A percentile compares a stretch with the other conserved stretches of the same genome.
Evolutionary conservation across 257 asterid genomes (phyloP).

Genomic region (Solanum chiquidenum): DNA sequence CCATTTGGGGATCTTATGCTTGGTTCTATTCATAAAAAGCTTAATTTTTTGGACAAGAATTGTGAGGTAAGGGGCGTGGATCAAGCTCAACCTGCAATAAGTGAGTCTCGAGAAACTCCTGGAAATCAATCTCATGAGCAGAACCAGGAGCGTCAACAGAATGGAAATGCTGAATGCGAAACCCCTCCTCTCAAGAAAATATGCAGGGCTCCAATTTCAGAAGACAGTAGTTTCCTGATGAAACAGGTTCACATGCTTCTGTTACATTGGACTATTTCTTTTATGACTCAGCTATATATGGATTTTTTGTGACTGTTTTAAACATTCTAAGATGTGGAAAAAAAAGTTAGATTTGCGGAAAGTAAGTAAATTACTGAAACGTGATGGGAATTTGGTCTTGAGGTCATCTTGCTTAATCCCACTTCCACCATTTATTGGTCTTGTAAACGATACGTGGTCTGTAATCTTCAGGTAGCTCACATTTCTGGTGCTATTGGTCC

Average conservation of each 20-base stretch:
- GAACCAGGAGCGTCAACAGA: conserved; percentile 27
- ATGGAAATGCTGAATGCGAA: conserved; percentile 32
- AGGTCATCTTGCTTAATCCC: not conserved
- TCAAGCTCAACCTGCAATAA: conserved; percentile 19
- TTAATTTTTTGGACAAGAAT: conserved; percentile 28
- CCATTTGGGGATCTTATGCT: conserved; percentile 88
- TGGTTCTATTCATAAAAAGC: conserved; percentile 38
- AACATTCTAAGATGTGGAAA: not conserved
- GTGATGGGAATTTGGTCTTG: not conserved
- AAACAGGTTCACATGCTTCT: conserved; percentile 44
- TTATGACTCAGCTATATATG: not conserved
- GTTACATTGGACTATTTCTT: not conserved
- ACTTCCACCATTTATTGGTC: not conserved
- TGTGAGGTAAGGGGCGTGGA: conserved; percentile 24
- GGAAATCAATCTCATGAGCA: conserved; percentile 16
- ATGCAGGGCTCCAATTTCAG: conserved; percentile 37
- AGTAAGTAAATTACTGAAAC: not conserved
- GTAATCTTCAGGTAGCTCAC: conserved; percentile 48
- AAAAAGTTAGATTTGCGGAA: not conserved
- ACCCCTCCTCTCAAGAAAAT: conserved; percentile 56
- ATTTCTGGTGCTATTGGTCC: conserved; percentile 71
- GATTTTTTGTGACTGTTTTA: not conserved
- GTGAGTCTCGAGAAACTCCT: conserved; percentile 23
- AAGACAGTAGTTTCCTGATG: conserved; percentile 54
- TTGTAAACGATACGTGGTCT: not conserved